Conservation (phyloP, 2,329 filamentous ascomycete species). For the Alternaria incomplexa region DNA sequence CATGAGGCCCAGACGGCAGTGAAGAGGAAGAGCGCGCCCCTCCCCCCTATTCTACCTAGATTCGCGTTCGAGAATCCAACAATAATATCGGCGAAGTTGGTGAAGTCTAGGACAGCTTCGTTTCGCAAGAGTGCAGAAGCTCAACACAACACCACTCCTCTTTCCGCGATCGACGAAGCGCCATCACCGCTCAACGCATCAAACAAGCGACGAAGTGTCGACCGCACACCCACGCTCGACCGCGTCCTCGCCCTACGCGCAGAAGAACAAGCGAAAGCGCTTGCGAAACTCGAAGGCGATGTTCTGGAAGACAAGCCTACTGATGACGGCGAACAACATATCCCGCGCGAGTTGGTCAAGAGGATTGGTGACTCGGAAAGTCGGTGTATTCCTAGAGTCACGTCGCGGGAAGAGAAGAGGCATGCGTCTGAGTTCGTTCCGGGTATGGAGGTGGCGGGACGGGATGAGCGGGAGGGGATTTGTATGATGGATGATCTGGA, state of each 20-base stretch:
- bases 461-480: too few species aligned
- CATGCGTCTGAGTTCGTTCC: not conserved
- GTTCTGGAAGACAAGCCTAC: accelerated
- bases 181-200: not conserved
- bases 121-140: not conserved
- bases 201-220: not conserved
- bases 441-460: accelerated
- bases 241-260: not conserved
- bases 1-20: not conserved
- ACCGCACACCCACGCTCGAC: not conserved
- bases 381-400: not conserved
- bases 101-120: not conserved
- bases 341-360: not conserved
- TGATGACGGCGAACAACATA: not conserved
- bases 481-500: not conserved
- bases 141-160: too few species aligned
- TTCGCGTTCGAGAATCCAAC: accelerated
- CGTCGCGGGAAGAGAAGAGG: not conserved
- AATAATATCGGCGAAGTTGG: not conserved
- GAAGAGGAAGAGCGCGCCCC: too few species aligned
- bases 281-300: not conserved
- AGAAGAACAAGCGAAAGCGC: slow-evolving; percentile 2
- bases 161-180: not conserved
- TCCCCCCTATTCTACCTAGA: not conserved
- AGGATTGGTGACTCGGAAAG: not conserved